A percentile compares a stretch with the other conserved stretches of the same genome.
Evolutionary conservation across 192 early-diverging fungal species (phyloP).

Genomic region (Coemansia sp.): DNA sequence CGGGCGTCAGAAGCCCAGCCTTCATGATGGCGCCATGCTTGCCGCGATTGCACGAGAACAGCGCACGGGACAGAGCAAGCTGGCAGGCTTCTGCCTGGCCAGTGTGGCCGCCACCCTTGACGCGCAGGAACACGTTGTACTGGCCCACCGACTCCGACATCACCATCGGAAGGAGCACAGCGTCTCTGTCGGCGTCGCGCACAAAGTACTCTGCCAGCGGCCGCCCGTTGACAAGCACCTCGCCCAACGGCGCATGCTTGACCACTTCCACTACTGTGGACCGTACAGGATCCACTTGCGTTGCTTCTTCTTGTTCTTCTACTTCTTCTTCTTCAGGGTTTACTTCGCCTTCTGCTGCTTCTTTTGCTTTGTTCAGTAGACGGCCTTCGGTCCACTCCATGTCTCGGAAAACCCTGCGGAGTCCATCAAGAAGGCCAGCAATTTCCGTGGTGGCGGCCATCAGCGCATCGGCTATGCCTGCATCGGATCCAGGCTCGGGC

Average conservation of each 20-base stretch:
- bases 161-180: conserved; percentile 71
- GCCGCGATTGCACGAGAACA: conserved; percentile 65
- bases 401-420: background rate
- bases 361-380: background rate
- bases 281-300: background rate
- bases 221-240: conserved; percentile 76
- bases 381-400: too few relatives aligned
- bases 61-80: conserved; percentile 73
- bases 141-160: conserved; percentile 64
- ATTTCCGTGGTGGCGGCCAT: background rate
- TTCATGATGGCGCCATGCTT: conserved; percentile 58
- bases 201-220: conserved; percentile 76
- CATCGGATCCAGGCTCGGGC: background rate
- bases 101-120: conserved; percentile 76
- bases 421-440: background rate
- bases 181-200: conserved; percentile 63
- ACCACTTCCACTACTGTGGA: background rate
- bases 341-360: background rate
- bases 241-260: conserved; percentile 41
- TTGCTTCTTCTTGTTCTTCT: background rate
- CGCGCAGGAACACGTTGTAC: conserved; percentile 84
- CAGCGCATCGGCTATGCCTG: background rate
- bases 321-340: background rate
- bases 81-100: conserved; percentile 88
- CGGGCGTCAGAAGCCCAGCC: conserved; percentile 62